Conservation (phyloP, 2,329 filamentous ascomycete genomes). For the Aspergillus caelatus region DNA sequence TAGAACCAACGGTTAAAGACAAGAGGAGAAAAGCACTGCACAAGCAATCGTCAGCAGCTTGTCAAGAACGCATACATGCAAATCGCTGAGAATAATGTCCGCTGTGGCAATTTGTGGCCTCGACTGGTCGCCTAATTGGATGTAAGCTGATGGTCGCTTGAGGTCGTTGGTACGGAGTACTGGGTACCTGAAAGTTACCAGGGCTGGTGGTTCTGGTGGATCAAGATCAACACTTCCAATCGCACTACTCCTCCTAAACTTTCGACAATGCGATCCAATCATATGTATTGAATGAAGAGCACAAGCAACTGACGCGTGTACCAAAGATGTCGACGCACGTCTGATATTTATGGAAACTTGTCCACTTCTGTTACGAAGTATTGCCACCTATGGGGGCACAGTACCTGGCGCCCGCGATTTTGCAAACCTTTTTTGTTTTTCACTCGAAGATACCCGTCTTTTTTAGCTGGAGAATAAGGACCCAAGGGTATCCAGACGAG, state of each 20-base stretch:
- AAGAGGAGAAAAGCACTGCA: neutral
- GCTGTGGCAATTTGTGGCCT: slow-evolving; percentile 9
- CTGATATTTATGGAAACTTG: slow-evolving; percentile 7
- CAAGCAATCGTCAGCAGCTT: neutral
- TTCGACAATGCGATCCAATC: neutral
- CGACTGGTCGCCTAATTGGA: neutral
- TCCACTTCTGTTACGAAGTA: neutral
- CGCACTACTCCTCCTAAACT: slow-evolving; percentile 5
- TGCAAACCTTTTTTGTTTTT: neutral
- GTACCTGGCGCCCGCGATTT: neutral
- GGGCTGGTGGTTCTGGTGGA: neutral
- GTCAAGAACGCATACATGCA: neutral
- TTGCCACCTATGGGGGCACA: neutral
- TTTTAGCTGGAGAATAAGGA: neutral
- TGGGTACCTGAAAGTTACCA: slow-evolving; percentile 1
- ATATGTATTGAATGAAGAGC: neutral
- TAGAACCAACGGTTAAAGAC: neutral
- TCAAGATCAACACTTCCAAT: slow-evolving; percentile 2
- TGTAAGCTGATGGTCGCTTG: neutral
- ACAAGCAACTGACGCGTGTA: neutral
- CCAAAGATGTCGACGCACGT: neutral
- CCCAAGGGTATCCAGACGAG: slow-evolving; percentile 5
- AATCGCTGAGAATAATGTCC: neutral
- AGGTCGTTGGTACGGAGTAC: neutral
- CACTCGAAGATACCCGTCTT: neutral